Evolutionary conservation across 805 yeast species (phyloP).

Genomic region (Starmerella potacharoeniae): DNA sequence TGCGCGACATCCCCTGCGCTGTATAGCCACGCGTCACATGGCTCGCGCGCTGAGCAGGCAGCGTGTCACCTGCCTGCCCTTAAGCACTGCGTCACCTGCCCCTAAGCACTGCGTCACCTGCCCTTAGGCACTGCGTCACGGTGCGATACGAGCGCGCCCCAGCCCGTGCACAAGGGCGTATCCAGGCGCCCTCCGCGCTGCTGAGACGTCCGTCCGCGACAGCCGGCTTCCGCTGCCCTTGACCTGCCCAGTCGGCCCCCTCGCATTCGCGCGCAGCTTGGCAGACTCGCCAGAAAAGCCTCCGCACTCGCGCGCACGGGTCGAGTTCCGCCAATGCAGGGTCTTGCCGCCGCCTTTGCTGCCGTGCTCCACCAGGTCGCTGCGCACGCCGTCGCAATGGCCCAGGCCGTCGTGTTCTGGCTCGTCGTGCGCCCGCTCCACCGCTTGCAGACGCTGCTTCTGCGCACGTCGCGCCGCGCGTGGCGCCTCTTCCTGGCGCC

Average conservation of each 20-base stretch:
- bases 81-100: too few species aligned
- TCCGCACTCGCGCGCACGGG: background rate
- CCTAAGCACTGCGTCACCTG: too few species aligned
- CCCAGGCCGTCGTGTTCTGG: background rate
- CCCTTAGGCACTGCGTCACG: too few species aligned
- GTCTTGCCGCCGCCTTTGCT: background rate
- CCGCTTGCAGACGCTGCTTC: background rate
- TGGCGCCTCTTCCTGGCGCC: conserved; percentile 1
- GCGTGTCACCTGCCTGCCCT: too few species aligned
- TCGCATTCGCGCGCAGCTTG: background rate
- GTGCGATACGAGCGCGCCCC: too few species aligned
- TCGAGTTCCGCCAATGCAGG: background rate
- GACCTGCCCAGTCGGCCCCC: background rate
- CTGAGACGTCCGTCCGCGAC: too few species aligned
- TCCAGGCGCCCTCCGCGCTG: too few species aligned
- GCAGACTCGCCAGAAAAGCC: background rate
- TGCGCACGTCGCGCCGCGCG: background rate
- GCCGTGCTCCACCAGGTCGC: background rate
- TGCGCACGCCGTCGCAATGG: background rate
- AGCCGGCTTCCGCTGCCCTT: background rate
- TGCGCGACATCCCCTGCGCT: too few species aligned
- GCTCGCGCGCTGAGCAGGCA: too few species aligned
- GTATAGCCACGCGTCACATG: too few species aligned
- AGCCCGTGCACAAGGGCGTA: too few species aligned
- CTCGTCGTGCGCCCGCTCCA: background rate